Evolutionary conservation across 192 early-diverging fungal genomes (phyloP), one percentile per base, ranked within the genome.

Genomic region (Podila clonocystis): DNA sequence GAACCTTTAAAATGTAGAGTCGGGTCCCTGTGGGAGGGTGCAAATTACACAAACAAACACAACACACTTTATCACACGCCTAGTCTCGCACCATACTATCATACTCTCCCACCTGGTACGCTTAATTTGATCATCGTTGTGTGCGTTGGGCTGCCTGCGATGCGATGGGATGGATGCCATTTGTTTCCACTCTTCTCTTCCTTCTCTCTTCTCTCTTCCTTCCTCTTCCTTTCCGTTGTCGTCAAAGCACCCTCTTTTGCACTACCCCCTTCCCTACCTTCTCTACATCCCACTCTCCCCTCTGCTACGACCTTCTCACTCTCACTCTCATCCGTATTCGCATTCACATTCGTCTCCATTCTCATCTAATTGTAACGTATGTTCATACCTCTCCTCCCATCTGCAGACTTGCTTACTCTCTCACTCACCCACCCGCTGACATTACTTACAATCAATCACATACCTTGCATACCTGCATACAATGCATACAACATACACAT

Each of bases 341-440:
- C 63, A 45, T 49, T 48, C 45, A 28, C 26, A 48, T 48, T 65
- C 19, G 50, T 65, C 38, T 63, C 29, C 41, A 65, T 65, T 41
- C 29, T 48, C 33, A 33, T 33, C 63, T 24, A 41, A 48, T 17
- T 17, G n/a, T 50, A 20, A 50, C 48, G 26, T 11, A 28, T 65
- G 63, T 41, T 20, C 29, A 28, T 29, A 50, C 26, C 26, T 24
- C 26, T 57, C 55, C 55, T 57, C 26, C 9, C 19, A 24, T 57
- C 19, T 26, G 17, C 11, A 29, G 1, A 30, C 29, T 29, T 2
- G 13, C 29, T 19, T 38, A 31, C 33, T 33, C 41, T 50, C 63
- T 65, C 48, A 36, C 33, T n/a, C n/a, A n/a, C n/a, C n/a, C n/a
- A n/a, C n/a, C n/a, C n/a, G n/a, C n/a, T n/a, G n/a, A n/a, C n/a